phyloP scores from a whole-genome alignment of 208 protist genomes.

The Angomonas ambiguus region DNA sequence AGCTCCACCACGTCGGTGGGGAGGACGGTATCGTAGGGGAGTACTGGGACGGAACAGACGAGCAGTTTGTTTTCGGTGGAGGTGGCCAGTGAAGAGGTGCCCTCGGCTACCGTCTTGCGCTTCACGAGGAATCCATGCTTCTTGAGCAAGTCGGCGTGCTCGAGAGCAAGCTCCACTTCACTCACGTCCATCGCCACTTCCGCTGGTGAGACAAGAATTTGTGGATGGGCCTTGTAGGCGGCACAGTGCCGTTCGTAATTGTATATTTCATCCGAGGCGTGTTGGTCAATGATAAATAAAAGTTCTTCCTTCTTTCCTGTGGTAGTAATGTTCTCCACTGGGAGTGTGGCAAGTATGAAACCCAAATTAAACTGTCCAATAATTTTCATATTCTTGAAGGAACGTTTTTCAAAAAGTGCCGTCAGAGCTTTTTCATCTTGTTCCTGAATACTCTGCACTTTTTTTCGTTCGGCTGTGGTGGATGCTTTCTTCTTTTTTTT shows the following conservation, averaged over 20 bases:
- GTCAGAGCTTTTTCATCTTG: constrained; percentile 66
- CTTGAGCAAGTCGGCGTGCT: constrained; percentile 54
- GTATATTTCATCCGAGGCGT: constrained; percentile 94
- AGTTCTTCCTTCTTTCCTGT: constrained; percentile 43
- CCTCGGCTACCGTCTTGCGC: constrained; percentile 26
- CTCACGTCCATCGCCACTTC: constrained; percentile 61
- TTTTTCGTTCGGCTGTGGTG: too few species aligned
- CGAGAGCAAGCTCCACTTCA: constrained; percentile 77
- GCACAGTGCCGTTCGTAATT: constrained; percentile 89
- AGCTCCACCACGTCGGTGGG: constrained; percentile 87
- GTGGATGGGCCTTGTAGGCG: constrained; percentile 59
- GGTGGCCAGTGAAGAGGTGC: not conserved
- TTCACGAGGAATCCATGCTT: constrained; percentile 87
- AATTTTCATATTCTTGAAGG: constrained; percentile 86
- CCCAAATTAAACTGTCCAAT: constrained; percentile 94
- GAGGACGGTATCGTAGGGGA: constrained; percentile 83
- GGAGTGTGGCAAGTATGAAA: constrained; percentile 86
- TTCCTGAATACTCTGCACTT: constrained; percentile 24
- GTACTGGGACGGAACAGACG: constrained; percentile 71
- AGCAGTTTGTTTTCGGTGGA: constrained; percentile 39
- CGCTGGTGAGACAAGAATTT: constrained; percentile 77
- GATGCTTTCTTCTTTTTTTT: not conserved
- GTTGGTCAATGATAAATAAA: constrained; percentile 94
- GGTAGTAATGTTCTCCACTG: not conserved
- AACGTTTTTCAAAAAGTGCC: constrained; percentile 65